Evolutionary conservation across 1,284 basidiomycete species (phyloP), one percentile per base, ranked within the genome.

Genomic region (Ustilago bromivora): DNA sequence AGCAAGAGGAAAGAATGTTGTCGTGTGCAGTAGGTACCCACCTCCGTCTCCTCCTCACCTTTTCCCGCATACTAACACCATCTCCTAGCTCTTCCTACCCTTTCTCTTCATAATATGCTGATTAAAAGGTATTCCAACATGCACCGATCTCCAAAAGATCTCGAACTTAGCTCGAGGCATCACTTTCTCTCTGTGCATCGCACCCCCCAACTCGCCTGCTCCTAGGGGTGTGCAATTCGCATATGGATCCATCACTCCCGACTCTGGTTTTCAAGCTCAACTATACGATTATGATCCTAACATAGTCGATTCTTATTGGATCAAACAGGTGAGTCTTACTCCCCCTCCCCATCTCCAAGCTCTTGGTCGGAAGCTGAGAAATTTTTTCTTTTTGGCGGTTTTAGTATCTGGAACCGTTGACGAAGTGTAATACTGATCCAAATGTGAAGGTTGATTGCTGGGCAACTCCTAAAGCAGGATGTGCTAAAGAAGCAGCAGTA

Each of bases 11-110:
- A 28, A 36, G 5, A 55, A 56, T 28, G 19, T 71, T 19, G 68
- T 62, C 6, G 68, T 71, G 3, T 71, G 68, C 62, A 57, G 68
- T 71, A 58, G 41, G 68, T 61, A 13, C 5, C n/a, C 13, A 31
- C 43, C 12, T 31, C 38, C 23, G 32, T 40, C 28, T 28, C 35
- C 38, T 12, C 43, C 19, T 46, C n/a, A 19, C 15, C 13, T n/a
- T 11, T 57, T 47, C 3, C 17, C 15, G 23, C 23, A 28, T 28
- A 28, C 23, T 28, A 28, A 28, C 23, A 28, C 3, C 23, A 28
- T 28, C 23, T 3, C 23, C 23, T 28, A 28, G 23, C 23, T 28
- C 23, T 28, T 28, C 23, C 23, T 28, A 28, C 23, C 23, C 23
- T 28, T 28, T 28, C 23, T 28, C 23, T 28, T 28, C 23, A 28